phyloP scores from a whole-genome alignment of 2,329 filamentous ascomycete species.

The Cladosporium sphaerospermum region DNA sequence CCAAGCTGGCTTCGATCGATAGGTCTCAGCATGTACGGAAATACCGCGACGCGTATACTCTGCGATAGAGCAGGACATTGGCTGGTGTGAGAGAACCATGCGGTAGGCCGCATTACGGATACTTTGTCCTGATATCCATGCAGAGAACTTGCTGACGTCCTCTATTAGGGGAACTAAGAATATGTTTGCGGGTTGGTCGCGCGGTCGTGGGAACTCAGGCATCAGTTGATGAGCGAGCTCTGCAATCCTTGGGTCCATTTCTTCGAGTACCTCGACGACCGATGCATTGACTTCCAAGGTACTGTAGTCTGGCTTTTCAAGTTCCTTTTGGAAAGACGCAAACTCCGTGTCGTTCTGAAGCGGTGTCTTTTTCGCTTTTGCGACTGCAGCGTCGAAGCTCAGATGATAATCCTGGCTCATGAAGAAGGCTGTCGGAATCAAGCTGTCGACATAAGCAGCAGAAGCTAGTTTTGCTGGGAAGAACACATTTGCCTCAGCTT shows the following conservation, averaged over 20 bases:
- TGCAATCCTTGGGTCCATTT: constrained; percentile 41
- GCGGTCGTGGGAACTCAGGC: constrained; percentile 14
- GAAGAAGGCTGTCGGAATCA: constrained; percentile 37
- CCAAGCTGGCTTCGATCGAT: constrained; percentile 7
- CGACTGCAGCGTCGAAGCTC: constrained; percentile 19
- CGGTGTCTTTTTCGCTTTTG: neutral
- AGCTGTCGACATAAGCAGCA: constrained; percentile 34
- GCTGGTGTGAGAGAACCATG: constrained; percentile 23
- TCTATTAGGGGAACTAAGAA: constrained; percentile 60
- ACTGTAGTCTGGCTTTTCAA: constrained; percentile 10
- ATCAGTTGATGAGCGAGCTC: constrained; percentile 45
- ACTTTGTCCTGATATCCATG: constrained; percentile 35
- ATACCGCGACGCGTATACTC: constrained; percentile 36
- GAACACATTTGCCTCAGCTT: constrained; percentile 22
- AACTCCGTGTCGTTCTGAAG: neutral
- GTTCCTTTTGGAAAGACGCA: constrained; percentile 12
- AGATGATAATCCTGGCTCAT: constrained; percentile 30
- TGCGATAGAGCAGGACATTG: constrained; percentile 20
- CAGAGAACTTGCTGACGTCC: constrained; percentile 37
- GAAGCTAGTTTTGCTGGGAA: constrained; percentile 40
- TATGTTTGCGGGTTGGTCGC: constrained; percentile 36
- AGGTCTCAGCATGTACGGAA: constrained; percentile 16
- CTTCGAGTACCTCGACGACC: constrained; percentile 13
- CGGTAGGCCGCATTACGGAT: constrained; percentile 36
- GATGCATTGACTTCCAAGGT: neutral